These are phyloP conservation scores for Nitzschia putrida DNA, from an alignment of 108 stramenopile species.

Conservation along the genomic window DNA sequence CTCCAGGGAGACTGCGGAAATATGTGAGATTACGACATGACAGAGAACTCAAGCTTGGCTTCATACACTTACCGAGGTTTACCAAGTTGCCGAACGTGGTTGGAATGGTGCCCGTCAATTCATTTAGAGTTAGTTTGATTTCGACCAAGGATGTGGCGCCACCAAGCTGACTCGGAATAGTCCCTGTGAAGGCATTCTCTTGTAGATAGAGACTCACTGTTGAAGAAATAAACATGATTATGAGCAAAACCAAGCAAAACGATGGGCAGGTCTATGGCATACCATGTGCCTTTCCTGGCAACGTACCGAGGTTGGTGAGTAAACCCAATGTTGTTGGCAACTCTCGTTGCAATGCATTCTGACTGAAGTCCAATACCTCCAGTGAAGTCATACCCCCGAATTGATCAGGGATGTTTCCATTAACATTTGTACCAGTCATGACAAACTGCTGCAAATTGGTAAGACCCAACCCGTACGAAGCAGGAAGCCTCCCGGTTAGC, in stretches of 20 bases:
- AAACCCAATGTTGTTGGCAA: constrained; percentile 40
- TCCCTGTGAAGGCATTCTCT: constrained; percentile 31
- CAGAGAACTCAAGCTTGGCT: background rate
- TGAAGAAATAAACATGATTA: background rate
- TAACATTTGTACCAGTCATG: constrained; percentile 50
- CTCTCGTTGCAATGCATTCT: constrained; percentile 30
- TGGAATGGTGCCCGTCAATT: constrained; percentile 26
- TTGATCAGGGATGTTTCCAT: constrained; percentile 61
- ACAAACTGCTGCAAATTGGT: constrained; percentile 55
- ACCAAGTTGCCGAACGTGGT: constrained; percentile 9
- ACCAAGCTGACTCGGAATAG: constrained; percentile 29
- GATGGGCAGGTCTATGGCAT: background rate
- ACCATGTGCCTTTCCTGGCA: background rate
- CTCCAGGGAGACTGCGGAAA: constrained; percentile 21
- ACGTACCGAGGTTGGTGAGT: constrained; percentile 38
- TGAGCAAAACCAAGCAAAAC: background rate
- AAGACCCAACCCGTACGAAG: constrained; percentile 49
- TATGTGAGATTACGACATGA: background rate
- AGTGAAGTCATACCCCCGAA: constrained; percentile 52
- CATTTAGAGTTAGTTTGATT: constrained; percentile 24
- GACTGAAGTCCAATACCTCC: constrained; percentile 31
- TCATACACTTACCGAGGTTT: constrained; percentile 24
- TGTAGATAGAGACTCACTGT: constrained; percentile 18
- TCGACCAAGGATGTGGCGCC: constrained; percentile 11
- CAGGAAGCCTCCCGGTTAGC: constrained; percentile 67